Conservation (phyloP, 257 asterid genomes). For the Rhazya stricta region DNA sequence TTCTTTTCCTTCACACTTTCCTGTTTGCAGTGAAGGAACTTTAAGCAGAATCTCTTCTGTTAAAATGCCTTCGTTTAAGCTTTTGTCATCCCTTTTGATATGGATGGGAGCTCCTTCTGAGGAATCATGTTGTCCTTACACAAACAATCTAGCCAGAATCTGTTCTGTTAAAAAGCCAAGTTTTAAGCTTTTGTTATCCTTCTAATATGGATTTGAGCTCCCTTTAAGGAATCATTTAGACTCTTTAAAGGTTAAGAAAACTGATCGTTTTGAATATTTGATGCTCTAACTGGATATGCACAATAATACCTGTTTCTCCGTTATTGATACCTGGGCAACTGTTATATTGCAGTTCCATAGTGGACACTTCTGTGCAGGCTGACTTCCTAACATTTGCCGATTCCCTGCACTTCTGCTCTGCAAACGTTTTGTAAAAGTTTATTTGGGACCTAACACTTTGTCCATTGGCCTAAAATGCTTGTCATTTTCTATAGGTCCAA, state of each 20-base stretch:
- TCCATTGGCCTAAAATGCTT: constrained; percentile 7
- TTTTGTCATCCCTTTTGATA: background rate
- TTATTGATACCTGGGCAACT: background rate
- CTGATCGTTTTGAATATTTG: background rate
- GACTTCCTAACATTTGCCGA: background rate
- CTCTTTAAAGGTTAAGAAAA: background rate
- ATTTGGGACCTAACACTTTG: constrained; percentile 9
- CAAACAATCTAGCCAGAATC: background rate
- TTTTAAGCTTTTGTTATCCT: too few relatives aligned
- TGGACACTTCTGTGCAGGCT: background rate
- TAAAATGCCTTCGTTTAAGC: background rate
- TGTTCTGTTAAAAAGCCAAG: too few relatives aligned
- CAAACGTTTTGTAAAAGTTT: background rate
- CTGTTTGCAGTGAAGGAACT: too few relatives aligned
- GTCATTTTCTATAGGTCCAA: constrained; percentile 52
- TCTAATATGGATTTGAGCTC: too few relatives aligned
- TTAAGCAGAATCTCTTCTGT: background rate
- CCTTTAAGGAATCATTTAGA: too few relatives aligned
- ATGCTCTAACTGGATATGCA: background rate
- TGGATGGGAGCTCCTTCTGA: background rate
- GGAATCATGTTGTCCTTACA: background rate
- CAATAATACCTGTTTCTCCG: background rate
- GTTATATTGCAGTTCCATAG: background rate
- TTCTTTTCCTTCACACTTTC: background rate
- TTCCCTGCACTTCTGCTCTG: background rate